phyloP scores from a whole-genome alignment of 2,329 filamentous ascomycete species.

The Epichloe sibirici region DNA sequence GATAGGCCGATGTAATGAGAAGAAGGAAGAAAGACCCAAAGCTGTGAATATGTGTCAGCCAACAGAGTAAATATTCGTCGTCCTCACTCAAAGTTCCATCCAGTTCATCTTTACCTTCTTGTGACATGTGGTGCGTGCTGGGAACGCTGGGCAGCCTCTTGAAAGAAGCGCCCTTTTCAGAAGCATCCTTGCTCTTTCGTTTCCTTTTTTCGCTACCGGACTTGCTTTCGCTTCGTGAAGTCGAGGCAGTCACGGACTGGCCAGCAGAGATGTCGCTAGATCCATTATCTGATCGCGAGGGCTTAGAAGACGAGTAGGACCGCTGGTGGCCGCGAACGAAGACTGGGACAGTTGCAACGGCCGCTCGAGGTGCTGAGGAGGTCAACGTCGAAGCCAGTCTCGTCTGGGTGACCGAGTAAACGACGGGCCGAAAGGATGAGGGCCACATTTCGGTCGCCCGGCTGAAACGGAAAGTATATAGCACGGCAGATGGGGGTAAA shows the following conservation, averaged over 20 bases:
- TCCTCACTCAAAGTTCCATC: neutral
- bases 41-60: constrained; percentile 37
- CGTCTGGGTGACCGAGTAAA: constrained; percentile 33
- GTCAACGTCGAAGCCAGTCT: constrained; percentile 29
- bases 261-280: constrained; percentile 37
- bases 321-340: constrained; percentile 35
- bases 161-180: constrained; percentile 31
- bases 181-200: constrained; percentile 43
- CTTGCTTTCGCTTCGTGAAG: constrained; percentile 30
- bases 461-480: constrained; percentile 6
- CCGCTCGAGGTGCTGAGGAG: constrained; percentile 27
- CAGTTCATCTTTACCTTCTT: constrained; percentile 40
- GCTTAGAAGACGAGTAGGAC: constrained; percentile 49
- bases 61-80: neutral
- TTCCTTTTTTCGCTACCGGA: constrained; percentile 40
- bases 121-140: constrained; percentile 59
- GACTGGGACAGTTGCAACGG: constrained; percentile 21
- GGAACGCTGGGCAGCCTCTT: constrained; percentile 60
- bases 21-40: constrained; percentile 81
- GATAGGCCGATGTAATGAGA: constrained; percentile 89
- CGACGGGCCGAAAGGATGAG: constrained; percentile 43
- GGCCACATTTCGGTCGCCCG: constrained; percentile 35
- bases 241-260: constrained; percentile 36
- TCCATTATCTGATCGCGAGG: constrained; percentile 47
- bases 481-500: constrained; percentile 5